Conservation (phyloP, 2,329 filamentous ascomycete genomes). For the Cladosporium sphaerospermum region DNA sequence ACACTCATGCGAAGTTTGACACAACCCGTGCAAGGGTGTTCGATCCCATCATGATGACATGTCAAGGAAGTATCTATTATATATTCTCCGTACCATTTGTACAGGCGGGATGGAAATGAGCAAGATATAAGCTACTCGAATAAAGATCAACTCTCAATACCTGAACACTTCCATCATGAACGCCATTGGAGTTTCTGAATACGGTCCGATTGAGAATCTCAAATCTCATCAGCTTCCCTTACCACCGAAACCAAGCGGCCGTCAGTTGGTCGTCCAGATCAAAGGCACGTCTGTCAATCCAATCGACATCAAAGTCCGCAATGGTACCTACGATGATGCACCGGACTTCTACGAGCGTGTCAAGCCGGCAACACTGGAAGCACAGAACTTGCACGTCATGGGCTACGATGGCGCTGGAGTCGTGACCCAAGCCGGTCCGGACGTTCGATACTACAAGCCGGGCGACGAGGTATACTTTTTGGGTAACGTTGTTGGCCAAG, state of each 20-base stretch:
- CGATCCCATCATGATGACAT: conserved; percentile 1
- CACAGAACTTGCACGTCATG: conserved; percentile 33
- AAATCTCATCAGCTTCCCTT: conserved; percentile 27
- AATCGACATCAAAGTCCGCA: conserved; percentile 34
- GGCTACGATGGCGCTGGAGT: conserved; percentile 41
- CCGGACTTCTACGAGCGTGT: conserved; percentile 31
- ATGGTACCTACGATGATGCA: conserved; percentile 32
- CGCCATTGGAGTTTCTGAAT: conserved; percentile 27
- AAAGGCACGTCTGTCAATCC: conserved; percentile 37
- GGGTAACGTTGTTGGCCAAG: conserved; percentile 35
- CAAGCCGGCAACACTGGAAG: neutral
- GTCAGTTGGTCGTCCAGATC: conserved; percentile 34
- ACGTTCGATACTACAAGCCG: conserved; percentile 32
- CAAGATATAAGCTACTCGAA: neutral
- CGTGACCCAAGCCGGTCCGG: conserved; percentile 27
- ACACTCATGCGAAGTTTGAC: too few species aligned
- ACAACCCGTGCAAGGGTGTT: too few species aligned
- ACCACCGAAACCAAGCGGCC: conserved; percentile 25
- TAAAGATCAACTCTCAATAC: neutral
- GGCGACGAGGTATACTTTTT: conserved; percentile 43
- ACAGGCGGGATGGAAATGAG: neutral
- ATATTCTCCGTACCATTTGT: too few species aligned
- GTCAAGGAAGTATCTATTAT: too few species aligned
- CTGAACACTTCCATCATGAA: conserved; percentile 21
- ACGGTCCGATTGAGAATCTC: conserved; percentile 27